phyloP scores from a whole-genome alignment of 2,329 filamentous ascomycete genomes.

The Penicillium decumbens region DNA sequence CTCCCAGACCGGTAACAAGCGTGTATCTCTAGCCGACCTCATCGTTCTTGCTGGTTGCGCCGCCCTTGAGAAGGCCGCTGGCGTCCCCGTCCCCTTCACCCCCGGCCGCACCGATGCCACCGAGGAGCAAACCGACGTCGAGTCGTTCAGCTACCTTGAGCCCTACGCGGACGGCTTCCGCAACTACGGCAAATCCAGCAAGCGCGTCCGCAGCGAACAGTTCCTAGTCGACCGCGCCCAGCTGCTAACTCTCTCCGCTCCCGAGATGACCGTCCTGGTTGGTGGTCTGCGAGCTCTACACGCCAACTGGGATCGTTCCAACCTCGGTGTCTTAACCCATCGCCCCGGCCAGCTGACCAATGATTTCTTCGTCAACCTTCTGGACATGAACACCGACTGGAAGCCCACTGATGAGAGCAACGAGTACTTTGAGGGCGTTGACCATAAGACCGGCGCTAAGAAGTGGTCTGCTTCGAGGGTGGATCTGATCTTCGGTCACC shows the following conservation, averaged over 20 bases:
- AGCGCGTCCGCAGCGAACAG: slow-evolving; percentile 62
- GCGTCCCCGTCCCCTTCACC: slow-evolving; percentile 63
- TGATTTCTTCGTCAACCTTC: slow-evolving; percentile 77
- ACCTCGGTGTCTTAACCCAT: slow-evolving; percentile 63
- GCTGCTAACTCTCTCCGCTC: slow-evolving; percentile 64
- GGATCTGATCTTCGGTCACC: slow-evolving; percentile 68
- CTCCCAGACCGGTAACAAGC: slow-evolving; percentile 53
- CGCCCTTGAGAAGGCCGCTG: slow-evolving; percentile 67
- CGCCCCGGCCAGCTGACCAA: slow-evolving; percentile 66
- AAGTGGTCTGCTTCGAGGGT: slow-evolving; percentile 67
- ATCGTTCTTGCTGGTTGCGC: slow-evolving; percentile 70
- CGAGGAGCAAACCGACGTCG: slow-evolving; percentile 65
- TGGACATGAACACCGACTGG: slow-evolving; percentile 65
- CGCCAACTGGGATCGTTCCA: slow-evolving; percentile 66
- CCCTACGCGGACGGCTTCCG: slow-evolving; percentile 72
- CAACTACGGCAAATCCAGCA: slow-evolving; percentile 64
- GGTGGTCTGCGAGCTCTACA: slow-evolving; percentile 67
- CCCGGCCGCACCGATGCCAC: slow-evolving; percentile 68
- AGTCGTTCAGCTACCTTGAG: slow-evolving; percentile 62
- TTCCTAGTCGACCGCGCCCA: slow-evolving; percentile 67
- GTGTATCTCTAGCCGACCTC: slow-evolving; percentile 71
- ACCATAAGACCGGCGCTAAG: slow-evolving; percentile 61
- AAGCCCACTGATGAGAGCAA: slow-evolving; percentile 48
- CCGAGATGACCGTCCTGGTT: slow-evolving; percentile 66
- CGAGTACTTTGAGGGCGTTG: slow-evolving; percentile 60